Conservation (phyloP, 2,329 filamentous ascomycete genomes). For the Colletotrichum tabaci region DNA sequence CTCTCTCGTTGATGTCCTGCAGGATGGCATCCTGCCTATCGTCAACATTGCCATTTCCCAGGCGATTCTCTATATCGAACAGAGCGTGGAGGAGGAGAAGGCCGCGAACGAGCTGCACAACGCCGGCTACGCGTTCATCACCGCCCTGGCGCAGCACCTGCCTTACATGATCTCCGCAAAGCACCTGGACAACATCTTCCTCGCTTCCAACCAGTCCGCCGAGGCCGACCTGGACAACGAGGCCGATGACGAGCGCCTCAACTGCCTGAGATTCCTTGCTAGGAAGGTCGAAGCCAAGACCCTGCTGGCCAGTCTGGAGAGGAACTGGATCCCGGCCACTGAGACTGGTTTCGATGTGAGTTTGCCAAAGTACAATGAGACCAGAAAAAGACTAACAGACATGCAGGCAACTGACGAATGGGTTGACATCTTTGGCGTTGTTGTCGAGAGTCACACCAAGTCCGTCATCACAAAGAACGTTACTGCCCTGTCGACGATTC, state of each 20-base stretch:
- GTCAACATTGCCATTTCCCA: constrained; percentile 82
- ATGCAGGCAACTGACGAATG: constrained; percentile 76
- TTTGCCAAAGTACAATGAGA: constrained; percentile 4
- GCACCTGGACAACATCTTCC: constrained; percentile 80
- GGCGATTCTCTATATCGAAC: constrained; percentile 78
- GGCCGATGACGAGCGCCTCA: constrained; percentile 74
- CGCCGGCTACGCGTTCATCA: constrained; percentile 85
- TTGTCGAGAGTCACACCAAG: constrained; percentile 85
- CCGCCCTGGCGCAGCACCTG: constrained; percentile 83
- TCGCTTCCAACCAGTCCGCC: constrained; percentile 81
- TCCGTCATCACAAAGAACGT: constrained; percentile 83
- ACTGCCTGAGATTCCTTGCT: constrained; percentile 82
- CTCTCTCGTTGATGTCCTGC: constrained; percentile 89
- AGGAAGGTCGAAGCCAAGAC: constrained; percentile 83
- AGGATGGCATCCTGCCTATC: constrained; percentile 87
- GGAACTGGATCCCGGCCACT: constrained; percentile 79
- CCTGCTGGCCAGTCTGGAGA: constrained; percentile 80
- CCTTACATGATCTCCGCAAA: constrained; percentile 89
- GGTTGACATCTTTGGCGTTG: constrained; percentile 77
- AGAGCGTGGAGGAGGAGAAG: constrained; percentile 70
- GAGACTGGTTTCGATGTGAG: constrained; percentile 74
- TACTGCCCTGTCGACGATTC: constrained; percentile 75
- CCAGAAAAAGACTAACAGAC: constrained; percentile 4
- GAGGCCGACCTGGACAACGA: constrained; percentile 71
- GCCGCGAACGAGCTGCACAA: constrained; percentile 80